These are phyloP conservation scores for Hygrophoropsis aurantiaca DNA, from an alignment of 768 basidiomycete genomes.

Conservation along the genomic window DNA sequence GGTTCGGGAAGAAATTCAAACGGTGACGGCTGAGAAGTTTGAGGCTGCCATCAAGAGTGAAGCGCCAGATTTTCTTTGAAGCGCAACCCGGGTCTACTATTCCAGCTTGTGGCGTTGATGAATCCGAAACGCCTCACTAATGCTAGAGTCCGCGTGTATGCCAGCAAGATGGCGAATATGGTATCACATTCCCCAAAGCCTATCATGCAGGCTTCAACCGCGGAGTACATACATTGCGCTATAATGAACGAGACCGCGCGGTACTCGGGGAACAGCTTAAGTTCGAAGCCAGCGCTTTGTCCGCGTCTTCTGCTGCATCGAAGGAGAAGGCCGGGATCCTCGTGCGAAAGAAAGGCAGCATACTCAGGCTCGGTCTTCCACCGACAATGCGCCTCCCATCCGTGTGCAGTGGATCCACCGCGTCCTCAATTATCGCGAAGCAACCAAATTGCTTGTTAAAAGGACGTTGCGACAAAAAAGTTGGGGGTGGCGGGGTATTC, in stretches of 20 bases:
- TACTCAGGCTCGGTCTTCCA: slow-evolving; percentile 62
- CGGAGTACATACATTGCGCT: slow-evolving; percentile 62
- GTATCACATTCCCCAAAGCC: slow-evolving; percentile 96
- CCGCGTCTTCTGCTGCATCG: slow-evolving; percentile 31
- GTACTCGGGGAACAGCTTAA: slow-evolving; percentile 60
- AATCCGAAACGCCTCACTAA: slow-evolving; percentile 84
- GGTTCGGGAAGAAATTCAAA: slow-evolving; percentile 73
- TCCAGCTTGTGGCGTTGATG: slow-evolving; percentile 97
- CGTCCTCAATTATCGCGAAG: slow-evolving; percentile 28
- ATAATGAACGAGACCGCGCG: slow-evolving; percentile 33
- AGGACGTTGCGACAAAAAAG: too few species aligned
- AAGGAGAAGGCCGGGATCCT: slow-evolving; percentile 31
- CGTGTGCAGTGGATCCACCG: slow-evolving; percentile 32
- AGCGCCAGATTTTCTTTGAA: slow-evolving; percentile 96
- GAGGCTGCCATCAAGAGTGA: slow-evolving; percentile 93
- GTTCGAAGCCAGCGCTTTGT: slow-evolving; percentile 65
- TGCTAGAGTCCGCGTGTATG: slow-evolving; percentile 88
- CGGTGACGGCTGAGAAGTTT: slow-evolving; percentile 90
- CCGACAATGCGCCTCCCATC: slow-evolving; percentile 49
- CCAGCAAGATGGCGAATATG: slow-evolving; percentile 96
- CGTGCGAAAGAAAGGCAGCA: slow-evolving; percentile 59
- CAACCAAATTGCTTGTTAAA: slow-evolving; percentile 22
- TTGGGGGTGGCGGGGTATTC: too few species aligned
- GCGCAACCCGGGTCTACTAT: slow-evolving; percentile 95
- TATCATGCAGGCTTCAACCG: slow-evolving; percentile 99